Conservation (phyloP, 2,329 filamentous ascomycete genomes). For the Fusarium denticulatum region DNA sequence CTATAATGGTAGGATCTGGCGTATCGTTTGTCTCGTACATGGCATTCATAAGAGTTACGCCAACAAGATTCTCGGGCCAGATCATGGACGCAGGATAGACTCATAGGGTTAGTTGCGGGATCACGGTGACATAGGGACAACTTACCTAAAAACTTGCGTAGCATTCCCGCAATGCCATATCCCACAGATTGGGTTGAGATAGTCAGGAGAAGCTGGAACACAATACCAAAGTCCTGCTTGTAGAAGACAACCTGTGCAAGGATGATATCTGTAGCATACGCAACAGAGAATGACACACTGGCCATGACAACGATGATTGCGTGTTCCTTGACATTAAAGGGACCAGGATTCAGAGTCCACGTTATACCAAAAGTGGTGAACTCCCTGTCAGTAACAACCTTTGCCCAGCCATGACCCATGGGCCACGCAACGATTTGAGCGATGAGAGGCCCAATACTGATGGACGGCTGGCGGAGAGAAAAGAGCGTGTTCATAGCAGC, state of each 20-base stretch:
- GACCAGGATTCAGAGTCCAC: constrained; percentile 72
- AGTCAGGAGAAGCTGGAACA: constrained; percentile 73
- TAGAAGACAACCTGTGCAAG: constrained; percentile 78
- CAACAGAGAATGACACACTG: constrained; percentile 74
- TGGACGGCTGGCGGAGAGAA: constrained; percentile 69
- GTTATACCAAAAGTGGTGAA: constrained; percentile 63
- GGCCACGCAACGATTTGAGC: constrained; percentile 73
- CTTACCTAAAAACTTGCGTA: constrained; percentile 70
- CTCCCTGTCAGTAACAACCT: constrained; percentile 59
- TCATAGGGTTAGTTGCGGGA: constrained; percentile 41
- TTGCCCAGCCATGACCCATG: constrained; percentile 69
- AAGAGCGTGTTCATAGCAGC: constrained; percentile 72
- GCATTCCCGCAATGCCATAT: constrained; percentile 75
- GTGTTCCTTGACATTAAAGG: constrained; percentile 78
- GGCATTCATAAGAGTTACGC: constrained; percentile 74
- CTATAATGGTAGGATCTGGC: constrained; percentile 63
- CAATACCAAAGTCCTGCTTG: constrained; percentile 72
- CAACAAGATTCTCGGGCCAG: constrained; percentile 75
- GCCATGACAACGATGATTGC: constrained; percentile 76
- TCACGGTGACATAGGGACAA: background rate
- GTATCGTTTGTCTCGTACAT: constrained; percentile 71
- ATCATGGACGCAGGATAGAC: constrained; percentile 77
- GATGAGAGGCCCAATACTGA: constrained; percentile 68
- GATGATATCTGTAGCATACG: constrained; percentile 80
- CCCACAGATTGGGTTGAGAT: constrained; percentile 76